Evolutionary conservation across 1,284 basidiomycete genomes (phyloP).

Genomic region (Acaromyces ingoldii): DNA sequence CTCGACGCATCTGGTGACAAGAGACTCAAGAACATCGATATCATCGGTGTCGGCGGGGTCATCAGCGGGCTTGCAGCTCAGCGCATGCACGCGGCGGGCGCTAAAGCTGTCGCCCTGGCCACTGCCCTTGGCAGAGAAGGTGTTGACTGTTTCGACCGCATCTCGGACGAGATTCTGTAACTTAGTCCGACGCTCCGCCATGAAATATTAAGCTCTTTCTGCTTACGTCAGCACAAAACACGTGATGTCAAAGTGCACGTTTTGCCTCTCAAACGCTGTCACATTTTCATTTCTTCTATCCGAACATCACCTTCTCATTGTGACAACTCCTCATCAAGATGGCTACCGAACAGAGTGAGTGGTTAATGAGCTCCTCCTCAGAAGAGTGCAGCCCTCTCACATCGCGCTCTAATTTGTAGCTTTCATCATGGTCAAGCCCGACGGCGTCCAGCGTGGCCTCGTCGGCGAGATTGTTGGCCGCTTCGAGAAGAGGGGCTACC

Average conservation of each 20-base stretch:
- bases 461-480: conserved; percentile 49
- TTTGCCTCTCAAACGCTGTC: too few relatives aligned
- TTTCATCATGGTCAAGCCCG: conserved; percentile 51
- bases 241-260: too few relatives aligned
- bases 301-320: background rate
- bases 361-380: too few relatives aligned
- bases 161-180: background rate
- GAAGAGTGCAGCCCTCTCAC: background rate
- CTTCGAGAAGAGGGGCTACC: conserved; percentile 44
- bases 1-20: background rate
- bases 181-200: too few relatives aligned
- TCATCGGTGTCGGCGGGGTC: conserved; percentile 4
- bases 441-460: conserved; percentile 48
- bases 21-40: background rate
- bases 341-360: conserved; percentile 47
- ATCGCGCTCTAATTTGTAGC: conserved; percentile 13
- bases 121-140: conserved; percentile 6
- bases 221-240: too few relatives aligned
- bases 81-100: background rate
- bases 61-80: background rate
- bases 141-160: background rate
- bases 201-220: too few relatives aligned
- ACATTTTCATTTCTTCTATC: too few relatives aligned
- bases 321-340: conserved; percentile 22
- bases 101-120: background rate